Evolutionary conservation across 176 grass and related monocot species (phyloP), one percentile per base, ranked within the genome.

Genomic region (Juncus inflexus): DNA sequence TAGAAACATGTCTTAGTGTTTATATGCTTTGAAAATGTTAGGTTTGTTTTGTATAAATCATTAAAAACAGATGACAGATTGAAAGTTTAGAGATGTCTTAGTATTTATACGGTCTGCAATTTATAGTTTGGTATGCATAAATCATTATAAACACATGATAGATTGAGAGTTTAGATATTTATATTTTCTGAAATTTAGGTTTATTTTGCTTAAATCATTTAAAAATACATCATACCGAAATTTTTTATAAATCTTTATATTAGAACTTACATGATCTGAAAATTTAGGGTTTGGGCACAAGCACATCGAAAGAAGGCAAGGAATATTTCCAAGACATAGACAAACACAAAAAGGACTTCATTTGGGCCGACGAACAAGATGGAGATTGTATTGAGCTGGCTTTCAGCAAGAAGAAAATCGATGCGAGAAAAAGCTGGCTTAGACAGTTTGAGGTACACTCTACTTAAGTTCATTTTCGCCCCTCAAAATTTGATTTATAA

Each of bases 341-440:
- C 7, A 84, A 75, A 45, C 81, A 83, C 63, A 83, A 63, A 50
- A 83, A 78, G 19, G 68, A 78, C 35, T 83, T 83, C 55, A 11
- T 78, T n/a, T 83, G 81, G 81, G 16, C 1, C 10, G 50, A 60
- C 42, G 70, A 84, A 6, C 62, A 70, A 9, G 81, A 84, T 69
- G 76, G 76, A 8, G 76, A 79, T 64, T 69, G 75, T 36, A 84
- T 84, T 9, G 81, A 84, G 15, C 64, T 84, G 12, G 75, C 76
- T 51, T 84, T 84, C 11, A 78, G 81, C 45, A 83, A 84, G 70
- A 79, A 84, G 5, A 79, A 79, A 39, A 79, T 84, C 58, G 81
- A 84, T n/a, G 69, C 43, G 15, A 78, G 81, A 61, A 84, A 84
- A 64, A 84, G 59, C 37, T 84, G 81, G 81, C 81, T 79, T 38